phyloP scores from a whole-genome alignment of 164 flowering plant species.

The Chimonanthus praecox region DNA sequence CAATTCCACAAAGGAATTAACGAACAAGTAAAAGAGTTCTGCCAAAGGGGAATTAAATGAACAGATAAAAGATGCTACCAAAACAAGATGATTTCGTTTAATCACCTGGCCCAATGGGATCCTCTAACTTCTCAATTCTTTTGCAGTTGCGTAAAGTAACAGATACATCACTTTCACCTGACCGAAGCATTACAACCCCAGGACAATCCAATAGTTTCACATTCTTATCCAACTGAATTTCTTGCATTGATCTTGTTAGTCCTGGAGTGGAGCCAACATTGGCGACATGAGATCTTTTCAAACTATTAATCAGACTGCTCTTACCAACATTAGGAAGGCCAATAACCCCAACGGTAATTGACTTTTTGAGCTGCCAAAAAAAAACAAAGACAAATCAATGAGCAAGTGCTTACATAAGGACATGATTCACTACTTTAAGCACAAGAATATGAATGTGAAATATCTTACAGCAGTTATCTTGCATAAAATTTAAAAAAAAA shows the following conservation, averaged over 20 bases:
- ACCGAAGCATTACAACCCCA: slow-evolving; percentile 91
- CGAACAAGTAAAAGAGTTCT: not conserved
- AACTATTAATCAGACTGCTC: slow-evolving; percentile 93
- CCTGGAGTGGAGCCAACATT: slow-evolving; percentile 98
- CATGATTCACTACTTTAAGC: not conserved
- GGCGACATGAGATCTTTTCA: slow-evolving; percentile 84
- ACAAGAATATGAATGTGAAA: not conserved
- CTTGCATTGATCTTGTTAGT: slow-evolving; percentile 93
- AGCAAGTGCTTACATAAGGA: not conserved
- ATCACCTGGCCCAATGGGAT: slow-evolving; percentile 79
- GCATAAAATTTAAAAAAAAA: not conserved
- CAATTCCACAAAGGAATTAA: no score
- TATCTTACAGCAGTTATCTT: not conserved
- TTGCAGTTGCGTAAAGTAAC: slow-evolving; percentile 91
- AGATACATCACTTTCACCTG: slow-evolving; percentile 63
- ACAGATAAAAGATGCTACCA: not conserved
- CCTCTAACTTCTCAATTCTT: slow-evolving; percentile 90
- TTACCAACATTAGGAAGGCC: slow-evolving; percentile 98
- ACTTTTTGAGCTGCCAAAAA: slow-evolving; percentile 69
- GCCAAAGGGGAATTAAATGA: not conserved
- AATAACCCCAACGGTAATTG: slow-evolving; percentile 85
- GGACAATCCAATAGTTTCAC: slow-evolving; percentile 94
- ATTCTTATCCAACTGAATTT: slow-evolving; percentile 89
- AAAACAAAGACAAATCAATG: not conserved
- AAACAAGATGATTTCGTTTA: not conserved